These are phyloP conservation scores for Didymella exigua DNA, from an alignment of 2,329 filamentous ascomycete species.

Conservation along the genomic window DNA sequence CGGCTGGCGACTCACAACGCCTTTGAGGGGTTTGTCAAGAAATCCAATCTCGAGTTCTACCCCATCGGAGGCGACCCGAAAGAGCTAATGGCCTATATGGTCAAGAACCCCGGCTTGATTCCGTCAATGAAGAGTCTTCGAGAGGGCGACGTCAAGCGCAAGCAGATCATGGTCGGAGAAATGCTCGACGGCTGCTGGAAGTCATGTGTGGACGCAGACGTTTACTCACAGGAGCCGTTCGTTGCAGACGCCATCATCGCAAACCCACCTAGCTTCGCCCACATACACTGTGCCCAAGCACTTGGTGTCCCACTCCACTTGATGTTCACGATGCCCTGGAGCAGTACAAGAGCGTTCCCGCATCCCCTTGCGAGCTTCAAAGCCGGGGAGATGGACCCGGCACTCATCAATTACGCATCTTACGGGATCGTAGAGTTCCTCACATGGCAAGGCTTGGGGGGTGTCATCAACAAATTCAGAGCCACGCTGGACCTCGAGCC, in stretches of 20 bases:
- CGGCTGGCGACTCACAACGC: slow-evolving; percentile 31
- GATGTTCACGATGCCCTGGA: slow-evolving; percentile 78
- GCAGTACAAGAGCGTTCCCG: slow-evolving; percentile 51
- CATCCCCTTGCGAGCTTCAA: slow-evolving; percentile 58
- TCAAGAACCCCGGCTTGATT: slow-evolving; percentile 53
- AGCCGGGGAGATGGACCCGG: slow-evolving; percentile 36
- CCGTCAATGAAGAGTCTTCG: slow-evolving; percentile 33
- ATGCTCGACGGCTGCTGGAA: slow-evolving; percentile 42
- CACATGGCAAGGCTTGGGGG: slow-evolving; percentile 57
- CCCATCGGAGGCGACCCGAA: slow-evolving; percentile 41
- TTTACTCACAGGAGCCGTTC: slow-evolving; percentile 62
- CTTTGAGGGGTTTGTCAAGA: slow-evolving; percentile 20
- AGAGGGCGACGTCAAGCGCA: slow-evolving; percentile 42
- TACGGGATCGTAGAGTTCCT: slow-evolving; percentile 55
- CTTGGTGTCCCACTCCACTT: slow-evolving; percentile 74
- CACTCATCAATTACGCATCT: slow-evolving; percentile 50
- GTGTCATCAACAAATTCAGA: slow-evolving; percentile 54
- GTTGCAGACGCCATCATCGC: slow-evolving; percentile 80
- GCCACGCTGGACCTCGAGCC: slow-evolving; percentile 50
- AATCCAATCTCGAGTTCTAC: slow-evolving; percentile 44
- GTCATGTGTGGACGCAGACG: slow-evolving; percentile 46
- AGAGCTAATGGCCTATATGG: slow-evolving; percentile 58
- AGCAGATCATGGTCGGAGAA: slow-evolving; percentile 33
- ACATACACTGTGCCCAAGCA: slow-evolving; percentile 74
- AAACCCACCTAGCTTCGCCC: slow-evolving; percentile 77